Conservation (phyloP, 2,329 filamentous ascomycete genomes). For the Calonectria montana region DNA sequence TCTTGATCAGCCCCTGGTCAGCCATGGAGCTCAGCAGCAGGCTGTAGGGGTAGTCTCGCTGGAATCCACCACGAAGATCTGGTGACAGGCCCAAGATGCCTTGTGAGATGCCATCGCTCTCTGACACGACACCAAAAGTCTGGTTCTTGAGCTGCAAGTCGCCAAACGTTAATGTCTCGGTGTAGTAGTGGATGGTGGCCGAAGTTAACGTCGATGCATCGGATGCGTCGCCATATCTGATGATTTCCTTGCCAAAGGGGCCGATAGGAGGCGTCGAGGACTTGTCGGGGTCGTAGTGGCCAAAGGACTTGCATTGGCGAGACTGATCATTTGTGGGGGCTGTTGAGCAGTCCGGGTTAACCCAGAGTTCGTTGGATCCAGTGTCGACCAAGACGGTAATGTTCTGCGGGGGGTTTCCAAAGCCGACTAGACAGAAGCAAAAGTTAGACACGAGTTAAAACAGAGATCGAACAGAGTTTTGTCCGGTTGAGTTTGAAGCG, state of each 20-base stretch:
- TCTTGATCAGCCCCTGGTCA: constrained; percentile 59
- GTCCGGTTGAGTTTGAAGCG: neutral
- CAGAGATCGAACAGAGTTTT: neutral
- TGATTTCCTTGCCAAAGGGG: constrained; percentile 50
- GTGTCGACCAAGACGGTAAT: constrained; percentile 62
- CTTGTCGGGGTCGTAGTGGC: constrained; percentile 56
- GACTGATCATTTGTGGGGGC: constrained; percentile 49
- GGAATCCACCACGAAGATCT: constrained; percentile 53
- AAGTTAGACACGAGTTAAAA: neutral
- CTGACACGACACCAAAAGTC: constrained; percentile 61
- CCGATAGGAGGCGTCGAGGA: constrained; percentile 54
- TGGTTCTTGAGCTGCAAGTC: constrained; percentile 55
- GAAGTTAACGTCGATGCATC: constrained; percentile 50
- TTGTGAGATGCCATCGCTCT: constrained; percentile 60
- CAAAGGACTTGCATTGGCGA: constrained; percentile 53
- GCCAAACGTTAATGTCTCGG: constrained; percentile 59
- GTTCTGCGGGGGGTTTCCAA: constrained; percentile 56
- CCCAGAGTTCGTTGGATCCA: constrained; percentile 67
- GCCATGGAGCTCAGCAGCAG: constrained; percentile 64
- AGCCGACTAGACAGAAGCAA: constrained; percentile 48
- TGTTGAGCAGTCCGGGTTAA: constrained; percentile 61
- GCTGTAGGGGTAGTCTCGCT: constrained; percentile 56
- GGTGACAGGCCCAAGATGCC: constrained; percentile 65
- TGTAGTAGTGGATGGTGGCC: constrained; percentile 58
- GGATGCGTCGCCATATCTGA: constrained; percentile 54